phyloP scores from a whole-genome alignment of 345 rosid genomes.

The Orychophragmus violaceus region DNA sequence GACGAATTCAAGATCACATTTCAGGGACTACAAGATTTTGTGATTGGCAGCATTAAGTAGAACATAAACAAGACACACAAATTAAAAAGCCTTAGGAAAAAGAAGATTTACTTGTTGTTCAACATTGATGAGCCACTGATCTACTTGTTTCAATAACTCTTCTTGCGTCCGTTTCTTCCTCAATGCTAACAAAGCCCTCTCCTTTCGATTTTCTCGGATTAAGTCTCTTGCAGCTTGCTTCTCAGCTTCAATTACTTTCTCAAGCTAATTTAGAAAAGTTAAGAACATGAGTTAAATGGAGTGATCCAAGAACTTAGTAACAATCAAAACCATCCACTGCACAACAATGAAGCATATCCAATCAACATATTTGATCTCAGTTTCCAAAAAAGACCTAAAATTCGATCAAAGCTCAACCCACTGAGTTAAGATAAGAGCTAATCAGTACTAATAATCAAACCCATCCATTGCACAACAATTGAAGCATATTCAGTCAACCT shows the following conservation, averaged over 20 bases:
- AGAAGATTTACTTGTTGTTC: slow-evolving; percentile 69
- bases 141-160: slow-evolving; percentile 84
- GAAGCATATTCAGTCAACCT: background rate
- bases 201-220: slow-evolving; percentile 72
- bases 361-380: background rate
- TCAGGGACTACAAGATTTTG: no score
- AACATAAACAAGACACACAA: background rate
- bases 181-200: slow-evolving; percentile 82
- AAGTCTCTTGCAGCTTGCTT: slow-evolving; percentile 85
- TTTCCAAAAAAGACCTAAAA: background rate
- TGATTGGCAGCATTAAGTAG: no score
- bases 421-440: background rate
- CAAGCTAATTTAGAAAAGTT: slow-evolving; percentile 44
- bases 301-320: background rate
- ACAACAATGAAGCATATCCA: background rate
- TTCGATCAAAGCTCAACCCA: background rate
- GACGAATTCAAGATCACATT: no score
- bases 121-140: slow-evolving; percentile 89
- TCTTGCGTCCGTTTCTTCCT: slow-evolving; percentile 97
- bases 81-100: background rate
- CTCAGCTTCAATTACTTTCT: slow-evolving; percentile 78
- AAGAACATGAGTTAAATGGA: background rate
- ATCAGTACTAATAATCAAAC: background rate
- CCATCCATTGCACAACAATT: background rate
- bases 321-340: background rate